Conservation (phyloP, 1,139 yeast genomes). For the Geotrichum klebahnii region DNA sequence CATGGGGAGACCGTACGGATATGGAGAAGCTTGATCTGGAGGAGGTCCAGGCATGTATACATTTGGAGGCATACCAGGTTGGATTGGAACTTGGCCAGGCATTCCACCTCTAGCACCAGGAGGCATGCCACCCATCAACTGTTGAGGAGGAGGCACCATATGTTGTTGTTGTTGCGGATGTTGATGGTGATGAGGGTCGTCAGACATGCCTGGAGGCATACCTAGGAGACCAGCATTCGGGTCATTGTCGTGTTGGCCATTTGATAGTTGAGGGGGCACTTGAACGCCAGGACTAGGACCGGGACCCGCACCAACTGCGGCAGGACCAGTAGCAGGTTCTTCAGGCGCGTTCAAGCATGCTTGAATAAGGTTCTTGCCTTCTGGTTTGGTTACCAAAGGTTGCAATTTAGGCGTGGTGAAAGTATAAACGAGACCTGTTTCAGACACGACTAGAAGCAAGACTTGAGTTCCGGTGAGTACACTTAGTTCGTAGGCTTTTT, state of each 20-base stretch:
- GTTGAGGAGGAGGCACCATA: neutral
- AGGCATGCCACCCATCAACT: conserved; percentile 4
- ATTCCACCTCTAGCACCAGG: no score
- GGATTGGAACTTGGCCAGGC: conserved; percentile 1
- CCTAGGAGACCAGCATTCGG: no score
- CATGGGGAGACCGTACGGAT: conserved; percentile 4
- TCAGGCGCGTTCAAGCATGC: conserved; percentile 57
- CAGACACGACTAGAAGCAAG: conserved; percentile 85
- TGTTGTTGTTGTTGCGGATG: conserved; percentile 1
- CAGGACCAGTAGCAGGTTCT: conserved; percentile 8
- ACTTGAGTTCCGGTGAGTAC: conserved; percentile 97
- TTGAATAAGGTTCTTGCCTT: conserved; percentile 93
- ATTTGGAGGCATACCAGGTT: conserved; percentile 9
- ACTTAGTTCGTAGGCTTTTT: conserved; percentile 90
- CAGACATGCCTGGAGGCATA: neutral
- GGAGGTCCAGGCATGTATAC: conserved; percentile 11
- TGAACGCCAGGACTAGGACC: no score
- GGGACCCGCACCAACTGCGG: neutral
- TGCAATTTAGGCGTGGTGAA: conserved; percentile 97
- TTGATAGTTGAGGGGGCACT: no score
- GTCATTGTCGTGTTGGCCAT: no score
- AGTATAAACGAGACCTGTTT: conserved; percentile 96
- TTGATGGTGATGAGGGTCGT: neutral
- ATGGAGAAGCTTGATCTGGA: conserved; percentile 2
- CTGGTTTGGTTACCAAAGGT: conserved; percentile 93